Evolutionary conservation across 768 basidiomycete species (phyloP), one percentile per base, ranked within the genome.

Genomic region (Suillus cothurnatus): DNA sequence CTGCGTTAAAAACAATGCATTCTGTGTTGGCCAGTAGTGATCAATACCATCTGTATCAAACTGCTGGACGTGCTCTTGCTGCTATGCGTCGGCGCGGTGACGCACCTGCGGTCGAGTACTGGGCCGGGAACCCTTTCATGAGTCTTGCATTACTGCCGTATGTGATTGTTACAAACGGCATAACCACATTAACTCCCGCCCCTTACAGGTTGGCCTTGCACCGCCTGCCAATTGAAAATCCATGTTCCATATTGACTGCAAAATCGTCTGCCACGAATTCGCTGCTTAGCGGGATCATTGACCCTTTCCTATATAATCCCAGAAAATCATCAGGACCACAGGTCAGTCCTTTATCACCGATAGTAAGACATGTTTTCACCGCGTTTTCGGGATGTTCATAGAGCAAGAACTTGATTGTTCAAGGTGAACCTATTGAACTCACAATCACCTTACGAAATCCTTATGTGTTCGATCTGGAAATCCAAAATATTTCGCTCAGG

Each of bases 241-340:
- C 89, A 1, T 71, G 84, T 3, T 88, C 88, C 0, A 74, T 84
- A 8, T 74, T 92, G 32, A 78, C 81, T 21, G 72, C 82, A 58
- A 78, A 75, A 57, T 62, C 70, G 49, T 79, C 79, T 14, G 78
- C 79, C 31, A 72, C 80, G 4, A 78, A 77, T 32, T 82, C 88
- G 3, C 80, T 89, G 57, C 76, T 90, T 4, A 79, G 82, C 50
- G 88, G 88, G 4, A 79, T 81, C 36, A 85, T 83, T 26, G 92
- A 95, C 73, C 90, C 93, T 1, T 98, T 98, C 78, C 79, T 99
- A 64, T 97, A 97, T 74, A 95, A 98, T 74, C 97, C 97, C 2
- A 82, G 96, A 64, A 88, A 85, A 72, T 77, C 84, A 8, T 76
- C 80, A 49, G 78, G 82, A 36, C 81, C 81, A 19, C 88, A 88